A percentile compares a stretch with the other conserved stretches of the same genome.
Conservation (phyloP, 768 basidiomycete species). For the Serpula lacrymans region DNA sequence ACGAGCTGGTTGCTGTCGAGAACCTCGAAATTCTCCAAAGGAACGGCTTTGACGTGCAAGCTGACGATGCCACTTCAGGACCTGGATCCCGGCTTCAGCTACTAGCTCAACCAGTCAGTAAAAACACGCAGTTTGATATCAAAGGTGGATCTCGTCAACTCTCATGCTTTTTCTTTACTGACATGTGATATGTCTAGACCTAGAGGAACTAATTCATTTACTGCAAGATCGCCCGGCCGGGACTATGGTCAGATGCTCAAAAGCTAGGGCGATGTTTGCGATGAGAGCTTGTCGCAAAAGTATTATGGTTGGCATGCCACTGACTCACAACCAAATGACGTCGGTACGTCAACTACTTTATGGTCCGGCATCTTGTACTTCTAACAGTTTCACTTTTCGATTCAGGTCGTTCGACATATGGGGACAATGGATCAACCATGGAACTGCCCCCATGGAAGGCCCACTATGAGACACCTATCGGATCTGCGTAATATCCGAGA, state of each 20-base stretch:
- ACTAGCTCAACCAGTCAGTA: conserved; percentile 85
- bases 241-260: conserved; percentile 87
- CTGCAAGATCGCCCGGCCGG: conserved; percentile 75
- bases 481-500: conserved; percentile 40
- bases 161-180: background rate
- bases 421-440: conserved; percentile 82
- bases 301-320: conserved; percentile 90
- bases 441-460: conserved; percentile 86
- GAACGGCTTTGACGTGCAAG: conserved; percentile 88
- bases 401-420: conserved; percentile 75
- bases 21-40: conserved; percentile 76
- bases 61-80: conserved; percentile 31
- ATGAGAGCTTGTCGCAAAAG: conserved; percentile 94
- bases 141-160: conserved; percentile 53
- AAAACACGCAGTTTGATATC: conserved; percentile 84
- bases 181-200: conserved; percentile 47
- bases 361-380: too few species aligned
- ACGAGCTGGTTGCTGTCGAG: conserved; percentile 84
- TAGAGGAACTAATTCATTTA: conserved; percentile 89
- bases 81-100: conserved; percentile 52
- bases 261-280: conserved; percentile 94
- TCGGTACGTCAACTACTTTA: conserved; percentile 43
- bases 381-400: too few species aligned
- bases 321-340: conserved; percentile 77
- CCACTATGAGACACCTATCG: conserved; percentile 75